phyloP scores from a whole-genome alignment of 2,329 filamentous ascomycete species.

The Paracoccidioides brasiliensis region DNA sequence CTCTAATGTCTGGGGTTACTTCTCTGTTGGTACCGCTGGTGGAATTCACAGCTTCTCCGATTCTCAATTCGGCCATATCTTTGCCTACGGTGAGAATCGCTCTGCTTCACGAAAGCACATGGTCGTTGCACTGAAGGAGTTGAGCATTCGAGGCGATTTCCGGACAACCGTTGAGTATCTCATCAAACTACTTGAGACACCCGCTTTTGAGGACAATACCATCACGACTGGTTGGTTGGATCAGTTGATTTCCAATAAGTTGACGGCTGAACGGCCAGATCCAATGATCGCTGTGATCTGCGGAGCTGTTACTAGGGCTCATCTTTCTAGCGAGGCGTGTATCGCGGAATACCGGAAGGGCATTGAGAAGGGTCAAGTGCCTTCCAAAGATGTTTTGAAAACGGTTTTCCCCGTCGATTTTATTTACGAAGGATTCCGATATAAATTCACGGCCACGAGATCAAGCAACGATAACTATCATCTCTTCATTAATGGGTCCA shows the following conservation, averaged over 20 bases:
- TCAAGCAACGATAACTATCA: conserved; percentile 91
- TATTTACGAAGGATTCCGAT: conserved; percentile 91
- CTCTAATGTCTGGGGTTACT: conserved; percentile 99
- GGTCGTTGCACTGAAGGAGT: conserved; percentile 94
- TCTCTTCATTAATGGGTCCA: conserved; percentile 97
- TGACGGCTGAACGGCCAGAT: conserved; percentile 91
- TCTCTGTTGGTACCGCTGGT: conserved; percentile 91
- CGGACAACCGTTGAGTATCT: conserved; percentile 96
- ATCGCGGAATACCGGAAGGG: conserved; percentile 76
- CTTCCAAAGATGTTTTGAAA: conserved; percentile 90
- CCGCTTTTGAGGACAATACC: conserved; percentile 96
- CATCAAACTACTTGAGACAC: conserved; percentile 96
- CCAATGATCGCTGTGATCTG: conserved; percentile 87
- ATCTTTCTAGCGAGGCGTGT: conserved; percentile 83
- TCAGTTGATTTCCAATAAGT: conserved; percentile 93
- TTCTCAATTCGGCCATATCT: conserved; percentile 98
- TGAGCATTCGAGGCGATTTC: conserved; percentile 99
- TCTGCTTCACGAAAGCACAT: conserved; percentile 96
- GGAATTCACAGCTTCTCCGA: conserved; percentile 99
- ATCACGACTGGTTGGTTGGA: conserved; percentile 98
- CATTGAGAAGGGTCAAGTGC: conserved; percentile 93
- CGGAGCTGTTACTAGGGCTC: conserved; percentile 87
- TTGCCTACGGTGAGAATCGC: conserved; percentile 96
- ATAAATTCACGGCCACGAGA: conserved; percentile 95
- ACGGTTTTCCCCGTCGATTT: conserved; percentile 97